Conservation (phyloP, 495 filamentous ascomycete species). For the Trichoderma reesei region DNA sequence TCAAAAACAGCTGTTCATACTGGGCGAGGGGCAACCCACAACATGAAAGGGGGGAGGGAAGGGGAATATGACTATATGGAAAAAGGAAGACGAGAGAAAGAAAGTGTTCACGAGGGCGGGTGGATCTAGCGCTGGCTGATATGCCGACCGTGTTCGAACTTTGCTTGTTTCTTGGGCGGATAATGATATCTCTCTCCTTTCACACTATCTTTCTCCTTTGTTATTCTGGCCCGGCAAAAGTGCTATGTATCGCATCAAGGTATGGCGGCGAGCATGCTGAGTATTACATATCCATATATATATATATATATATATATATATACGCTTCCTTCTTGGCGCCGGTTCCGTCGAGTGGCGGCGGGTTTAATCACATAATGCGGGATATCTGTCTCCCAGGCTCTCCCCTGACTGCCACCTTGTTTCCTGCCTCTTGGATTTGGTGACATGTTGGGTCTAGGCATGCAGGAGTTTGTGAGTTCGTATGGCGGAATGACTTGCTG, state of each 20-base stretch:
- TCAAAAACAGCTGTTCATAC: constrained; percentile 9
- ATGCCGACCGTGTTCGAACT: neutral
- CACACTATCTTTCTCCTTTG: neutral
- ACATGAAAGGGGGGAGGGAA: neutral
- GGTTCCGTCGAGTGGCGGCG: neutral
- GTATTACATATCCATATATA: neutral
- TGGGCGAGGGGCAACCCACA: constrained; percentile 10
- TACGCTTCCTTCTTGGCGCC: neutral
- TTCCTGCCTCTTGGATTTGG: neutral
- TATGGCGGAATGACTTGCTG: neutral
- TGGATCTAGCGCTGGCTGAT: constrained; percentile 7
- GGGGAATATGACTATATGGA: neutral
- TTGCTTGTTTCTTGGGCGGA: neutral
- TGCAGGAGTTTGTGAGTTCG: neutral
- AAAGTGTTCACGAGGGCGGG: neutral
- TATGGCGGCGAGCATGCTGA: neutral
- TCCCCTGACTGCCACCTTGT: neutral
- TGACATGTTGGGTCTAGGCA: neutral
- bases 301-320: neutral
- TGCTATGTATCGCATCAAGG: neutral
- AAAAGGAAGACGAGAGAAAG: neutral
- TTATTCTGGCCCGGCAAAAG: neutral
- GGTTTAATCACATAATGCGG: neutral
- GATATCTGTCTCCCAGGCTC: neutral
- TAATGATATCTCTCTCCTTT: neutral